Evolutionary conservation across 768 basidiomycete genomes (phyloP).

Genomic region (Boletus vinaceobasis): DNA sequence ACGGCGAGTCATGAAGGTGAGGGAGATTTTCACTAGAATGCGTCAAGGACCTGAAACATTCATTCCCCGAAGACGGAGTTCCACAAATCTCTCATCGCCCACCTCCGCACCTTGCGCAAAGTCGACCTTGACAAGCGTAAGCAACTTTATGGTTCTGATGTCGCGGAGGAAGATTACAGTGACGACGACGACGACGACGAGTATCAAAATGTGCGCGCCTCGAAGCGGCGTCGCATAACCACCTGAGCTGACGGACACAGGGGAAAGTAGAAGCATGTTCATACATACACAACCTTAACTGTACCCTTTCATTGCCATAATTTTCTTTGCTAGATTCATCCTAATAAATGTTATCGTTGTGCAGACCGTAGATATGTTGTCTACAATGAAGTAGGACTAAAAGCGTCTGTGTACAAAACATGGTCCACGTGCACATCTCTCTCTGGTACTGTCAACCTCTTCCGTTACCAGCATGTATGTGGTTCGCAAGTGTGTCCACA

Average conservation of each 20-base stretch:
- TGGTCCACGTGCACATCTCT: background rate
- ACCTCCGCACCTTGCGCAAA: slow-evolving; percentile 61
- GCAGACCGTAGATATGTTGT: slow-evolving; percentile 12
- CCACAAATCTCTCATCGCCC: slow-evolving; percentile 54
- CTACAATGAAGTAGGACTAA: background rate
- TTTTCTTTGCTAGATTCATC: slow-evolving; percentile 27
- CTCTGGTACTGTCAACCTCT: no score
- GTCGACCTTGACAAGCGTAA: slow-evolving; percentile 51
- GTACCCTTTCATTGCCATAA: slow-evolving; percentile 28
- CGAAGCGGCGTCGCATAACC: slow-evolving; percentile 31
- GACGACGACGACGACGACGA: slow-evolving; percentile 36
- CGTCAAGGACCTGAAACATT: background rate
- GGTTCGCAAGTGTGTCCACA: background rate
- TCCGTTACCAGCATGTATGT: background rate
- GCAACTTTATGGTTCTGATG: slow-evolving; percentile 39
- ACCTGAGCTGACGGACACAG: slow-evolving; percentile 21
- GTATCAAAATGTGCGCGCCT: slow-evolving; percentile 28
- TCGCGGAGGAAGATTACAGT: slow-evolving; percentile 35
- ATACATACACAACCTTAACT: slow-evolving; percentile 26
- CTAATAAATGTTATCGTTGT: slow-evolving; percentile 23
- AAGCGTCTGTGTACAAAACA: background rate
- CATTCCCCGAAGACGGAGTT: slow-evolving; percentile 55
- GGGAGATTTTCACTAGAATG: slow-evolving; percentile 9
- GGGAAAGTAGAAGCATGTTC: slow-evolving; percentile 15
- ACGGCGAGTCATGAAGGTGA: slow-evolving; percentile 57